Evolutionary conservation across 176 grass and related monocot species (phyloP).

Genomic region (Dendrocalamus sinicus): DNA sequence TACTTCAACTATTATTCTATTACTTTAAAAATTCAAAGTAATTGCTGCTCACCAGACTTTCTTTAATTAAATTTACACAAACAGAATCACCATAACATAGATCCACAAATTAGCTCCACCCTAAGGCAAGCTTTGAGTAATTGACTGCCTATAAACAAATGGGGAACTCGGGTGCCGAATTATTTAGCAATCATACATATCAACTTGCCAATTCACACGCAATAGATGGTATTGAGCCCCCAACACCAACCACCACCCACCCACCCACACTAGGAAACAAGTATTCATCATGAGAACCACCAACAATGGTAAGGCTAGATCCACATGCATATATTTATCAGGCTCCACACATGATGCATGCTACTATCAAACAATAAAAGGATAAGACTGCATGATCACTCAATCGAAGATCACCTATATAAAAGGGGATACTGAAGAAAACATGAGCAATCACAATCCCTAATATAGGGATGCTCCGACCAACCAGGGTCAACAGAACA

Average conservation of each 20-base stretch:
- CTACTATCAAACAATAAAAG: neutral
- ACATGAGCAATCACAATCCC: conserved; percentile 4
- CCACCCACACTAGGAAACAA: conserved; percentile 16
- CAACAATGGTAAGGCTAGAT: conserved; percentile 39
- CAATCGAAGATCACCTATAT: conserved; percentile 25
- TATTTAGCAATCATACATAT: conserved; percentile 22
- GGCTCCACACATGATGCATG: conserved; percentile 31
- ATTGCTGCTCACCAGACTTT: neutral
- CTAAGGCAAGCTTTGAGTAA: neutral
- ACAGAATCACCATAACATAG: neutral
- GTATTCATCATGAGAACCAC: conserved; percentile 44
- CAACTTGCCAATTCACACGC: conserved; percentile 12
- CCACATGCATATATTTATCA: conserved; percentile 33
- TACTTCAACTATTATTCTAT: neutral
- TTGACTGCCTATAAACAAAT: neutral
- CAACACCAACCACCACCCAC: neutral
- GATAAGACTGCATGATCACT: conserved; percentile 46
- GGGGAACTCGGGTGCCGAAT: neutral
- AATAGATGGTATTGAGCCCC: conserved; percentile 16
- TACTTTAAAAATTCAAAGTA: conserved; percentile 20
- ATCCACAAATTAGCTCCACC: neutral
- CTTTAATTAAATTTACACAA: neutral
- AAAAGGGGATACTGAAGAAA: neutral
- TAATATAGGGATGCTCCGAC: conserved; percentile 27
- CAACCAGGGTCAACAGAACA: conserved; percentile 51